Conservation (phyloP, 371 early-diverging fungal genomes). For the Mortierella sp. region DNA sequence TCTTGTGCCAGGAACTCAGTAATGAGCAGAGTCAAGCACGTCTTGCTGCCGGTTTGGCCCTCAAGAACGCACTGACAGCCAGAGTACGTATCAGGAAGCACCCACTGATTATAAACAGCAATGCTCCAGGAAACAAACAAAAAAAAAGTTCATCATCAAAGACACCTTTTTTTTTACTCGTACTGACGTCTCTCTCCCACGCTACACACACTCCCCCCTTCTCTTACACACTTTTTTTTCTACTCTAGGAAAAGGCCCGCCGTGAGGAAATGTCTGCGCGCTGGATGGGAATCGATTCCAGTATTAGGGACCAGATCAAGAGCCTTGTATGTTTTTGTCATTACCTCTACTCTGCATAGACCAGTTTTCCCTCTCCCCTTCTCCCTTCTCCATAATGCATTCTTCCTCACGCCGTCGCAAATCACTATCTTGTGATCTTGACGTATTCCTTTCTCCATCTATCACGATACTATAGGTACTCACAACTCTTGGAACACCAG, state of each 20-base stretch:
- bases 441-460: not conserved
- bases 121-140: not conserved
- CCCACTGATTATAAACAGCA: too few species aligned
- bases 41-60: slow-evolving; percentile 87
- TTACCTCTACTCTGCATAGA: too few species aligned
- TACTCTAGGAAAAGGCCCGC: slow-evolving; percentile 68
- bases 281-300: slow-evolving; percentile 77
- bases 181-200: too few species aligned
- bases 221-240: too few species aligned
- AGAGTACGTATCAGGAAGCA: slow-evolving; percentile 62
- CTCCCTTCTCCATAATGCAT: not conserved
- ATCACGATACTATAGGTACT: slow-evolving; percentile 61
- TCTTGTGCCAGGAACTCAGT: slow-evolving; percentile 84
- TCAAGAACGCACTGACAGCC: slow-evolving; percentile 92
- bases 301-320: slow-evolving; percentile 60
- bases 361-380: too few species aligned
- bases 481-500: slow-evolving; percentile 73
- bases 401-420: too few species aligned
- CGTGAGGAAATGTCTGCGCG: slow-evolving; percentile 75
- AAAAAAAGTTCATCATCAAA: not conserved
- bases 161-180: too few species aligned
- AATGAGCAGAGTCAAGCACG: slow-evolving; percentile 72
- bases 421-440: slow-evolving; percentile 1
- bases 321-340: slow-evolving; percentile 22
- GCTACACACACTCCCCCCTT: not conserved